These are phyloP conservation scores for Syzygium grande DNA, from an alignment of 345 rosid genomes.

Conservation along the genomic window DNA sequence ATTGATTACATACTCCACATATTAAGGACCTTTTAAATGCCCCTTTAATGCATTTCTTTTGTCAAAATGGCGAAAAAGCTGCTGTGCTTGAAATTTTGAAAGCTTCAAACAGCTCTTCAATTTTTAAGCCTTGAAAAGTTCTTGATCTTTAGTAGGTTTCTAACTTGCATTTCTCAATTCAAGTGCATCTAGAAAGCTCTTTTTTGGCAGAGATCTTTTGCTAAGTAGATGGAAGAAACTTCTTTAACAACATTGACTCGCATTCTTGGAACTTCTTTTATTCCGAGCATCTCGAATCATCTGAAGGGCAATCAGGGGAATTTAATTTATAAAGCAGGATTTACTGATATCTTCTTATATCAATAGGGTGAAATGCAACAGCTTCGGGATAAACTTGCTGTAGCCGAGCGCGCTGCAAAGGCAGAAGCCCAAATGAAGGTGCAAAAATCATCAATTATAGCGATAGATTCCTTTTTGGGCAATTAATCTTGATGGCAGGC, in stretches of 20 bases:
- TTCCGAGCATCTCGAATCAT: background rate
- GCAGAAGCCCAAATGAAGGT: slow-evolving; percentile 45
- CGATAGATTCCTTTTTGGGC: background rate
- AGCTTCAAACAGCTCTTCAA: background rate
- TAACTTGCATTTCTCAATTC: background rate
- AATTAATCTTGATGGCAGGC: background rate
- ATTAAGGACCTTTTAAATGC: background rate
- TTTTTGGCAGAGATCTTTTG: background rate
- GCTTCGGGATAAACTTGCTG: slow-evolving; percentile 32
- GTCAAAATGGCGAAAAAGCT: background rate
- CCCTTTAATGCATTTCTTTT: background rate
- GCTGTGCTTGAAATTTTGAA: background rate
- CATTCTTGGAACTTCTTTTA: background rate
- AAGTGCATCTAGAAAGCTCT: background rate
- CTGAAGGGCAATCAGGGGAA: background rate
- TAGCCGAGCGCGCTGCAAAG: slow-evolving; percentile 40
- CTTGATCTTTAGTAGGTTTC: background rate
- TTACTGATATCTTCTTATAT: background rate
- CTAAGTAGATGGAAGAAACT: background rate
- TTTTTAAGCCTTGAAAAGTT: background rate
- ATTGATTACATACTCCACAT: background rate
- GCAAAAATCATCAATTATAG: background rate
- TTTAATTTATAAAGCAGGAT: background rate
- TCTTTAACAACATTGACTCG: background rate
- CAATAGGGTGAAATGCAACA: slow-evolving; percentile 45